phyloP scores from a whole-genome alignment of 306 rosid species.

The Delonix regia region DNA sequence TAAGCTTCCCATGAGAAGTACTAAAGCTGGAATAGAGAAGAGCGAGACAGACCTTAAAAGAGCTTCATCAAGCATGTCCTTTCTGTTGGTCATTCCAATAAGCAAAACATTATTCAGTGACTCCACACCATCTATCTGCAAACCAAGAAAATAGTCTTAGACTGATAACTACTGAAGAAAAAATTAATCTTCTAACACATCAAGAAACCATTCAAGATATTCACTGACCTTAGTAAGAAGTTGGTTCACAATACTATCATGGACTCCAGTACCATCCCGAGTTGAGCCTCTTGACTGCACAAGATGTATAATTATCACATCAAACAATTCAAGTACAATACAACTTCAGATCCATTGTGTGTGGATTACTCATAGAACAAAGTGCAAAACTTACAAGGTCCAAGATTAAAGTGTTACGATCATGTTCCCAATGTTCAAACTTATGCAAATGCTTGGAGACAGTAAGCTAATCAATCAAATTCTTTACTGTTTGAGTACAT shows the following conservation, averaged over 20 bases:
- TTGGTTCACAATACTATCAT: constrained; percentile 97
- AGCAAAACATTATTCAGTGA: constrained; percentile 95
- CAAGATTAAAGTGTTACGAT: constrained; percentile 17
- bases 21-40: not conserved
- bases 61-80: constrained; percentile 98
- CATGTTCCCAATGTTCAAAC: not conserved
- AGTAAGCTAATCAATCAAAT: not conserved
- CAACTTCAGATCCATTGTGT: constrained; percentile 12
- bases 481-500: not conserved
- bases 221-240: constrained; percentile 91
- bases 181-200: not conserved
- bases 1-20: not conserved
- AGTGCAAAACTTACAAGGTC: constrained; percentile 15
- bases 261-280: constrained; percentile 98
- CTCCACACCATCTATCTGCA: constrained; percentile 99
- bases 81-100: constrained; percentile 99
- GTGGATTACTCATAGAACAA: constrained; percentile 17
- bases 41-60: constrained; percentile 92
- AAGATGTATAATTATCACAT: constrained; percentile 28
- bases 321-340: constrained; percentile 29
- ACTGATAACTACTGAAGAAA: not conserved
- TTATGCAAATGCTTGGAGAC: not conserved
- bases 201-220: constrained; percentile 14
- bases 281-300: constrained; percentile 97
- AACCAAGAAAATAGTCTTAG: constrained; percentile 38